These are phyloP conservation scores for Beta corolliflora DNA, from an alignment of 179 eudicot genomes.

Conservation along the genomic window DNA sequence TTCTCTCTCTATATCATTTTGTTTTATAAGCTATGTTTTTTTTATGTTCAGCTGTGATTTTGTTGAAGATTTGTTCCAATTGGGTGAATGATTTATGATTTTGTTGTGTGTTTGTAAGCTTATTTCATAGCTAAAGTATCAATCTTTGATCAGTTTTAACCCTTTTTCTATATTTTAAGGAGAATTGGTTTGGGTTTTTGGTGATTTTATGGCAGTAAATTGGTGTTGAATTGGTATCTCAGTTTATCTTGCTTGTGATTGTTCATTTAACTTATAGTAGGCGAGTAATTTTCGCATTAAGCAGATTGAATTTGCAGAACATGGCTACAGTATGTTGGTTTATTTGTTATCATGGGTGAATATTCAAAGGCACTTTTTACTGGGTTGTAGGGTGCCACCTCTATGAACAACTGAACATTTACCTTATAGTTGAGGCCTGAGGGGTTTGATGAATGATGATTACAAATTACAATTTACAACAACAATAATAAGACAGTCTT, in stretches of 20 bases:
- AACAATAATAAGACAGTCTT: background rate
- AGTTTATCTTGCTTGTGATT: background rate
- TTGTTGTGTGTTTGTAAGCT: background rate
- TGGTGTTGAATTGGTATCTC: background rate
- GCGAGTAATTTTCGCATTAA: conserved; percentile 1
- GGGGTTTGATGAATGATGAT: background rate
- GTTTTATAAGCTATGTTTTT: background rate
- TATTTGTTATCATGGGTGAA: background rate
- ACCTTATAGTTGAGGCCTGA: background rate
- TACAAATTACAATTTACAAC: too few relatives aligned
- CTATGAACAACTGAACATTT: background rate
- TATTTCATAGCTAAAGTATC: background rate
- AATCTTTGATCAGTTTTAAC: background rate
- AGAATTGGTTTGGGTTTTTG: background rate
- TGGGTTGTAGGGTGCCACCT: background rate
- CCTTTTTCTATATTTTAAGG: background rate
- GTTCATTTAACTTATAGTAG: background rate
- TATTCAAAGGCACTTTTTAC: background rate
- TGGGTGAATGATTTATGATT: background rate
- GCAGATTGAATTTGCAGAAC: background rate
- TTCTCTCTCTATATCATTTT: conserved; percentile 13
- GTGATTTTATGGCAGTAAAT: background rate
- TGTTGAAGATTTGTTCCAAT: background rate
- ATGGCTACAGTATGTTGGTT: background rate
- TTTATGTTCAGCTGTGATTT: background rate